phyloP scores from a whole-genome alignment of 2,329 filamentous ascomycete genomes.

The Pseudocercospora vitis region DNA sequence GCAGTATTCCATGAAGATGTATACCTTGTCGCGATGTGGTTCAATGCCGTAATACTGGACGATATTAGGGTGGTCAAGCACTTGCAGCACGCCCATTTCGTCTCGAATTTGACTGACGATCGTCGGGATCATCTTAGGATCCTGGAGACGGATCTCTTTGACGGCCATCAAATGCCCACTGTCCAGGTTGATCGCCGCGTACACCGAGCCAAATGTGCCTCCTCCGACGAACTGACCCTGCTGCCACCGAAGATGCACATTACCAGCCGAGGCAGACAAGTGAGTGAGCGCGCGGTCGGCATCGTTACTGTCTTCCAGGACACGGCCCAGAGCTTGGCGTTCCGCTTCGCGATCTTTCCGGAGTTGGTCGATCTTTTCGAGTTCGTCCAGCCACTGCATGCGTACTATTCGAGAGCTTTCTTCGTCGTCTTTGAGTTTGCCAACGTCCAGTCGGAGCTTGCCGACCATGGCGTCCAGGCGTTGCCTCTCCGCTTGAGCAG shows the following conservation, averaged over 20 bases:
- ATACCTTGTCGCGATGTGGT: conserved; percentile 97
- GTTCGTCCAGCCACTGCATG: conserved; percentile 70
- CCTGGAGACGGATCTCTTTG: conserved; percentile 95
- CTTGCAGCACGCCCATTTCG: conserved; percentile 94
- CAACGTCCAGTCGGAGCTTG: conserved; percentile 74
- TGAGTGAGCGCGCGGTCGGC: conserved; percentile 93
- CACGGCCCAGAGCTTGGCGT: conserved; percentile 81
- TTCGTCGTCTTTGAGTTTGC: conserved; percentile 73
- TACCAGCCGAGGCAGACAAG: conserved; percentile 89
- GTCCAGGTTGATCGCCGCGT: conserved; percentile 95
- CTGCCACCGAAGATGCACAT: conserved; percentile 95
- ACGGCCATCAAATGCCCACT: conserved; percentile 96
- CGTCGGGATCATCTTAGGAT: conserved; percentile 91
- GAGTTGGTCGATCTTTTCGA: conserved; percentile 73
- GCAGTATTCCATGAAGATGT: conserved; percentile 99
- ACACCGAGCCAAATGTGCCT: conserved; percentile 95
- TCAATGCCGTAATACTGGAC: conserved; percentile 98
- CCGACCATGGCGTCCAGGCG: conserved; percentile 76
- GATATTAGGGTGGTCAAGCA: conserved; percentile 94
- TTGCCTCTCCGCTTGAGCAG: conserved; percentile 90
- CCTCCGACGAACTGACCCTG: conserved; percentile 98
- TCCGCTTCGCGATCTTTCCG: conserved; percentile 80
- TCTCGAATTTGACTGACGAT: conserved; percentile 93
- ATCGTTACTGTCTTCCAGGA: conserved; percentile 92
- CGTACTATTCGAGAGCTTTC: conserved; percentile 75